Evolutionary conservation across 176 grass and related monocot genomes (phyloP).

Genomic region (Oryza australiensis): DNA sequence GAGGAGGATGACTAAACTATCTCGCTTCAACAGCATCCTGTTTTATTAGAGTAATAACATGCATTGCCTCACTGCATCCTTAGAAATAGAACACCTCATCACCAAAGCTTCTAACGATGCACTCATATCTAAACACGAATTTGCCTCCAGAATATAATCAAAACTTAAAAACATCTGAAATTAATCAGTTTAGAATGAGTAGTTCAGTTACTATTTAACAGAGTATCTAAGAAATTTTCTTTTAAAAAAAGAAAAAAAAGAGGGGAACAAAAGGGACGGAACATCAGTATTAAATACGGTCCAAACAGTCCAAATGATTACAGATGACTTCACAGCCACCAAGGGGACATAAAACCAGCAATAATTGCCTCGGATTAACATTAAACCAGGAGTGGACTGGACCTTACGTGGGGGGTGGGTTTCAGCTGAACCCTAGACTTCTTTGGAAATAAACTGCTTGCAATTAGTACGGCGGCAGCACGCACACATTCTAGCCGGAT

Average conservation of each 20-base stretch:
- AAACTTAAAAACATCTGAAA: constrained; percentile 1
- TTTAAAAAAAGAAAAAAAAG: not conserved
- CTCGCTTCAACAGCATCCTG: not conserved
- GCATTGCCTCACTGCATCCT: not conserved
- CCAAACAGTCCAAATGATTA: constrained; percentile 4
- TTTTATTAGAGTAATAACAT: not conserved
- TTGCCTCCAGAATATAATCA: not conserved
- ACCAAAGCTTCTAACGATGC: not conserved
- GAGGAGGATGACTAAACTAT: not conserved
- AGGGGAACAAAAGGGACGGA: not conserved
- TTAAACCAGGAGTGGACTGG: too few relatives aligned
- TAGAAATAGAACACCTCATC: not conserved
- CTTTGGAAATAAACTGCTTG: not conserved
- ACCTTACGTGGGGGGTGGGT: too few relatives aligned
- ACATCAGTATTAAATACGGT: constrained; percentile 27
- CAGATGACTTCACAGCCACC: constrained; percentile 19
- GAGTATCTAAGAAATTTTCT: not conserved
- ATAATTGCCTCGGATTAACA: not conserved
- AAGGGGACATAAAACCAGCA: constrained; percentile 9
- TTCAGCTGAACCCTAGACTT: not conserved
- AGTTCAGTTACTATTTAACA: not conserved
- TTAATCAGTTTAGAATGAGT: not conserved
- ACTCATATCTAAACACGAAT: not conserved
- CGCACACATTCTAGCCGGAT: not conserved
- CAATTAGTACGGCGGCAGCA: not conserved